Evolutionary conservation across 2,329 filamentous ascomycete genomes (phyloP).

Genomic region (Pyricularia pennisetigena): DNA sequence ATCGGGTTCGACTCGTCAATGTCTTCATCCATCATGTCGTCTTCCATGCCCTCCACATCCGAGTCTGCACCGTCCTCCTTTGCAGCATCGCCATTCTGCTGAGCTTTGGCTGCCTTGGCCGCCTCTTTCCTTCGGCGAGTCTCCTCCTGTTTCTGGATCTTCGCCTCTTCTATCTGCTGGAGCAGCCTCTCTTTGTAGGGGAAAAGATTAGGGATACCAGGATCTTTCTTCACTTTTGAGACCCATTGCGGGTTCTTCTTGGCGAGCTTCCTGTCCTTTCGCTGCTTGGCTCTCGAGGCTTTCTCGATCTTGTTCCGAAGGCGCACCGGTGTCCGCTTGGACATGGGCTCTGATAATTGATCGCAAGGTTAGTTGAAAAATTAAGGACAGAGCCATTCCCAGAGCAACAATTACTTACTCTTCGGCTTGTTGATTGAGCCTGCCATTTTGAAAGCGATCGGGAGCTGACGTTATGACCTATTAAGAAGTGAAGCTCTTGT

Average conservation of each 20-base stretch:
- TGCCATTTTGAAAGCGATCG: conserved; percentile 28
- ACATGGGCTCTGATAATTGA: conserved; percentile 65
- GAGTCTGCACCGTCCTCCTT: conserved; percentile 4
- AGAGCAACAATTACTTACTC: conserved; percentile 26
- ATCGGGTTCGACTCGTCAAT: conserved; percentile 73
- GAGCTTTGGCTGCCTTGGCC: conserved; percentile 56
- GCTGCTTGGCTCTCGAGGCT: conserved; percentile 79
- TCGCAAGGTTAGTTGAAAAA: conserved; percentile 7
- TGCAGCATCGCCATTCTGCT: conserved; percentile 18
- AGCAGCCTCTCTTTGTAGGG: conserved; percentile 96
- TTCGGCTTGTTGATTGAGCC: conserved; percentile 45
- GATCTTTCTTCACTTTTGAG: conserved; percentile 92
- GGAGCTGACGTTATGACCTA: background rate
- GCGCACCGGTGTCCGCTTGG: conserved; percentile 83
- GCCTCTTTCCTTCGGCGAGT: conserved; percentile 60
- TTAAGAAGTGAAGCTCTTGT: background rate
- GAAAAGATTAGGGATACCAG: conserved; percentile 93
- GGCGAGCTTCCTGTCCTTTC: conserved; percentile 76
- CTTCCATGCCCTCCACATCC: conserved; percentile 36
- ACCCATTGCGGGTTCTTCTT: conserved; percentile 98
- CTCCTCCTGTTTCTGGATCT: conserved; percentile 73
- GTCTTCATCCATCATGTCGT: conserved; percentile 47
- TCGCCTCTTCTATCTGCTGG: conserved; percentile 86
- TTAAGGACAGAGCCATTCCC: background rate
- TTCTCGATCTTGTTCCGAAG: conserved; percentile 96